Evolutionary conservation across 2,329 filamentous ascomycete genomes (phyloP).

Genomic region (Fusarium guadeloupense): DNA sequence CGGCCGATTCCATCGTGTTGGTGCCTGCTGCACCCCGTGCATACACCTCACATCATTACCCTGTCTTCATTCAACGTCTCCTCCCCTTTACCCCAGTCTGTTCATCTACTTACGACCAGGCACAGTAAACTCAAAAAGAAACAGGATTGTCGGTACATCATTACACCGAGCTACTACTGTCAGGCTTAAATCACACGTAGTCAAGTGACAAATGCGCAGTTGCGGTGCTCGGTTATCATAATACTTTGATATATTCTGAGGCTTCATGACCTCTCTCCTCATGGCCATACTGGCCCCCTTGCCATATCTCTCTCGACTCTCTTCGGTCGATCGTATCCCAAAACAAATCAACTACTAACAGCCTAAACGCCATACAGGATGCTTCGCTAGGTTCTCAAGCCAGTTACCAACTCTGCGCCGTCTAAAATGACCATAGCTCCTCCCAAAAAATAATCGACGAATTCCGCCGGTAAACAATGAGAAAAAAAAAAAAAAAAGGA

Average conservation of each 20-base stretch:
- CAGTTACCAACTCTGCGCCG: slow-evolving; percentile 31
- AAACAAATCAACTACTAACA: neutral
- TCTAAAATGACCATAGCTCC: slow-evolving; percentile 30
- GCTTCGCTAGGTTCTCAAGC: slow-evolving; percentile 36
- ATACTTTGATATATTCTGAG: slow-evolving; percentile 39
- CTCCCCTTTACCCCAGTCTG: too few relatives aligned
- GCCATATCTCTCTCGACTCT: slow-evolving; percentile 14
- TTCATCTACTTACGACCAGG: too few relatives aligned
- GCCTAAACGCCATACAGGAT: slow-evolving; percentile 32
- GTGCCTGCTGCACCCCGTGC: slow-evolving; percentile 1
- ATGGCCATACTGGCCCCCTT: slow-evolving; percentile 1
- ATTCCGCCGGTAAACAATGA: neutral
- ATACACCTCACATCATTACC: too few relatives aligned
- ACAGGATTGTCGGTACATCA: slow-evolving; percentile 3
- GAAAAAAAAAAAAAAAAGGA: slow-evolving; percentile 3
- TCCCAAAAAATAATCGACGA: slow-evolving; percentile 7
- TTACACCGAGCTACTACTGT: slow-evolving; percentile 11
- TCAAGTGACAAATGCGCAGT: slow-evolving; percentile 13
- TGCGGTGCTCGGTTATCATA: slow-evolving; percentile 30
- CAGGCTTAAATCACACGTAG: slow-evolving; percentile 21
- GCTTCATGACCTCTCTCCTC: slow-evolving; percentile 27
- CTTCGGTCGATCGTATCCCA: slow-evolving; percentile 9
- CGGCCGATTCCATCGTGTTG: slow-evolving; percentile 2
- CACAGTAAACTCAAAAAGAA: too few relatives aligned
- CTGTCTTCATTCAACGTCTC: too few relatives aligned